Evolutionary conservation across 352 stramenopile species (phyloP).

Genomic region (Pythium rishiriense): DNA sequence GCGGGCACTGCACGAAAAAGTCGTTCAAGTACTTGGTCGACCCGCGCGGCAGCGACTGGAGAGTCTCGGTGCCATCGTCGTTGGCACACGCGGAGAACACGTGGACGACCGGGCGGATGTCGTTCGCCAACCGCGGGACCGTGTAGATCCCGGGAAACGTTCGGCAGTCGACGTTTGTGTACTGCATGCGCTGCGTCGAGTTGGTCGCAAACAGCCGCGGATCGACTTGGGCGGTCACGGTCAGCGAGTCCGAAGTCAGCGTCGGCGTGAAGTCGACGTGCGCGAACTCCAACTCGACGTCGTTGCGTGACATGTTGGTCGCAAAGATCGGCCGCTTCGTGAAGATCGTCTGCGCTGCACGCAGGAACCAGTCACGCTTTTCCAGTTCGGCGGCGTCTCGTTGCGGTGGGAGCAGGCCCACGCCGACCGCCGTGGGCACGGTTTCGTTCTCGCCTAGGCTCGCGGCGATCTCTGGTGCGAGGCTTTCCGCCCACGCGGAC

Average conservation of each 20-base stretch:
- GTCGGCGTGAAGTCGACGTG: neutral
- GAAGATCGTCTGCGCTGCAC: neutral
- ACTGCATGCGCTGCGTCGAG: neutral
- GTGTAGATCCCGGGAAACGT: neutral
- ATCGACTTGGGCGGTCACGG: neutral
- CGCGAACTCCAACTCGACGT: neutral
- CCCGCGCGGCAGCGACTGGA: neutral
- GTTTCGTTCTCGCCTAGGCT: neutral
- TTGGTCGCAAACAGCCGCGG: neutral
- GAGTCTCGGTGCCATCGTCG: neutral
- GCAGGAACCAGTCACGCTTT: neutral
- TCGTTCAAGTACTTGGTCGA: neutral
- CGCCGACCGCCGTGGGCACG: neutral
- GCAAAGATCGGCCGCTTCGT: neutral
- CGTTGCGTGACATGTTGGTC: neutral
- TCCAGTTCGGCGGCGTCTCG: neutral
- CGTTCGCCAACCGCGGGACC: neutral
- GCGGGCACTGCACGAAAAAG: neutral
- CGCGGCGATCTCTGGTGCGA: neutral
- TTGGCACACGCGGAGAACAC: neutral
- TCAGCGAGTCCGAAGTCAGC: neutral
- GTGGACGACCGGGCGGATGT: neutral
- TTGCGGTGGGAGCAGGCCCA: neutral
- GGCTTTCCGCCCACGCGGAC: neutral
- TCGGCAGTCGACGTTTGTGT: neutral